Conservation (phyloP, 768 basidiomycete species). For the Exsudoporus frostii region DNA sequence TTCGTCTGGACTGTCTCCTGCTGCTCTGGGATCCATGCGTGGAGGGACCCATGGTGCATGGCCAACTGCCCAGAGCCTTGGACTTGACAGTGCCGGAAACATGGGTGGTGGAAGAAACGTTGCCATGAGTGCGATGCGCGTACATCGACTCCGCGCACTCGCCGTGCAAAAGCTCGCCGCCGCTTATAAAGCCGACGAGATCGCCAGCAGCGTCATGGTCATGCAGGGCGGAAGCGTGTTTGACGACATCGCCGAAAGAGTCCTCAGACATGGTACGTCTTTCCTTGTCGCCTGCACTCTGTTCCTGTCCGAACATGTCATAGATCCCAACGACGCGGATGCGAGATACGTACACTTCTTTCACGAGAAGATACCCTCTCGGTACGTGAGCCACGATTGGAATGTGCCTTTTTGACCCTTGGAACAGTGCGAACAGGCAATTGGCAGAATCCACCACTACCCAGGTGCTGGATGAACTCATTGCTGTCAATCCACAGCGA, state of each 20-base stretch:
- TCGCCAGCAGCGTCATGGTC: slow-evolving; percentile 90
- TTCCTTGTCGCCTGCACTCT: not conserved
- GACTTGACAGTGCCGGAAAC: slow-evolving; percentile 56
- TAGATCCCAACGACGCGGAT: slow-evolving; percentile 75
- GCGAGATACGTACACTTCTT: slow-evolving; percentile 92
- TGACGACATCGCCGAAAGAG: slow-evolving; percentile 87
- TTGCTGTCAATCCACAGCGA: slow-evolving; percentile 65
- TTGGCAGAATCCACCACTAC: slow-evolving; percentile 82
- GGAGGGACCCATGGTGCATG: slow-evolving; percentile 47
- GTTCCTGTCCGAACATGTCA: not conserved
- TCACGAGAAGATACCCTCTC: slow-evolving; percentile 91
- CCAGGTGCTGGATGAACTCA: slow-evolving; percentile 74
- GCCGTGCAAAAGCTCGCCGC: slow-evolving; percentile 86
- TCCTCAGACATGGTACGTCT: slow-evolving; percentile 62
- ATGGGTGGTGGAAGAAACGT: slow-evolving; percentile 63
- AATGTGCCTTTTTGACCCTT: slow-evolving; percentile 14
- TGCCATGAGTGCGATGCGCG: slow-evolving; percentile 80
- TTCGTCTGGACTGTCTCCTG: slow-evolving; percentile 76
- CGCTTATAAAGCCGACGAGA: slow-evolving; percentile 85
- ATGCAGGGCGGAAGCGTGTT: slow-evolving; percentile 94
- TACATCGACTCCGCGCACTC: slow-evolving; percentile 74
- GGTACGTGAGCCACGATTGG: slow-evolving; percentile 45
- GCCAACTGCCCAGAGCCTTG: slow-evolving; percentile 60
- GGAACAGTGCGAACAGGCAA: slow-evolving; percentile 50
- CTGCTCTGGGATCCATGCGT: slow-evolving; percentile 67